Evolutionary conservation across 1,284 basidiomycete species (phyloP).

Genomic region (Pseudozyma sp.): DNA sequence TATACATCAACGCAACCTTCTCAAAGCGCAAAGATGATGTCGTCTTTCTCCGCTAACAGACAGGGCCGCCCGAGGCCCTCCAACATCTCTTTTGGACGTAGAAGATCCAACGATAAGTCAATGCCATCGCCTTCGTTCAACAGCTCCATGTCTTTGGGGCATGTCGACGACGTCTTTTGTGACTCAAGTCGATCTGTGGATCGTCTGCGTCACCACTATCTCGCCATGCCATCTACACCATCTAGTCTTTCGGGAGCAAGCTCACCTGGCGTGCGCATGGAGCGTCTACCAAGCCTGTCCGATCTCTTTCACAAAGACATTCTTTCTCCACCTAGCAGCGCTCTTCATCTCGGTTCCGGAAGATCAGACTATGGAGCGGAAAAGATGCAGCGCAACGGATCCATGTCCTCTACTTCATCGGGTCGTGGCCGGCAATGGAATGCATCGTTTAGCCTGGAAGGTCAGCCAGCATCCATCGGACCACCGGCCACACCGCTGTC

Average conservation of each 20-base stretch:
- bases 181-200: slow-evolving; percentile 33
- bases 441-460: slow-evolving; percentile 16
- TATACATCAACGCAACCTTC: not conserved
- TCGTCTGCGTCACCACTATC: slow-evolving; percentile 33
- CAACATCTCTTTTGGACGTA: slow-evolving; percentile 28
- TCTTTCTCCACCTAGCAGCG: slow-evolving; percentile 33
- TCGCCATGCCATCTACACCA: slow-evolving; percentile 29
- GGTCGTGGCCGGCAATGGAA: slow-evolving; percentile 18
- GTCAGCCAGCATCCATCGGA: slow-evolving; percentile 18
- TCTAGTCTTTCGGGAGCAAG: slow-evolving; percentile 26
- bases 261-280: slow-evolving; percentile 17
- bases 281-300: slow-evolving; percentile 37
- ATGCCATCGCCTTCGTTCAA: slow-evolving; percentile 53
- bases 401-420: slow-evolving; percentile 32
- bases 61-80: slow-evolving; percentile 38
- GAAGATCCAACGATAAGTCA: slow-evolving; percentile 35
- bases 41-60: slow-evolving; percentile 38
- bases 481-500: slow-evolving; percentile 38
- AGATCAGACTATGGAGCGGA: slow-evolving; percentile 18
- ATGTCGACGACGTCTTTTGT: slow-evolving; percentile 44
- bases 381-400: slow-evolving; percentile 20
- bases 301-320: slow-evolving; percentile 43
- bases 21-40: slow-evolving; percentile 3
- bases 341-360: slow-evolving; percentile 9
- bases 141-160: slow-evolving; percentile 43